Base-by-base conservation (phyloP, 179 eudicot species). In the Spinacia oleracea region DNA sequence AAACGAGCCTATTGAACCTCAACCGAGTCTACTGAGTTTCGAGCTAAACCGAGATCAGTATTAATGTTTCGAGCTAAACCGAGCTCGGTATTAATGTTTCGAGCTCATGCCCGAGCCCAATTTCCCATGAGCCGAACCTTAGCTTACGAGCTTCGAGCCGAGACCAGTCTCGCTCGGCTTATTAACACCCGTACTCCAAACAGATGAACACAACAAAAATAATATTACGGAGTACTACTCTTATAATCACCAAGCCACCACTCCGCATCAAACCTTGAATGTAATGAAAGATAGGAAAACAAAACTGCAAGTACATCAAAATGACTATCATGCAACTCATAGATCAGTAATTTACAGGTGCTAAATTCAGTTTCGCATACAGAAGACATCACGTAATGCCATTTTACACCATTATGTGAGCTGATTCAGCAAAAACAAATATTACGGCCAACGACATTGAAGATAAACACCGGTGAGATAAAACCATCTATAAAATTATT, bases 401-500 rank as follows among this genome's bases (percentile, higher is more conserved):
- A n/a, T 14, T 14, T 42, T 62, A 35, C 38, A 58, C 29, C 14
- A 38, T 27, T 27, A 45, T 7, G 18, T 27, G 20, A 27, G 43
- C 11, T n/a, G n/a, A 73, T 3, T 60, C 48, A 14, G 53, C 51
- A 63, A 65, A n/a, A 23, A n/a, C 2, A 29, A 8, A 46, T 20
- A 38, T 55, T 58, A 50, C 45, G 20, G 31, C 16, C 21, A 35
- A 40, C 31, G n/a, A 74, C 8, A 40, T 3, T 58, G 32, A 27
- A 63, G 27, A 40, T 51, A n/a, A 72, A 58, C 46, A 64, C 58
- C 46, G 15, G 25, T 5, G 11, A 62, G 51, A 38, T 72, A 20
- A 31, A 43, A 77, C 10, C 59, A 80, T 59, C 48, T 25, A 75
- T 66, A 51, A 48, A 55, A 76, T 79, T 80, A 77, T 38, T 66